A percentile compares a stretch with the other conserved stretches of the same genome.
Evolutionary conservation across 2,329 filamentous ascomycete genomes (phyloP).

Genomic region (Claviceps sp.): DNA sequence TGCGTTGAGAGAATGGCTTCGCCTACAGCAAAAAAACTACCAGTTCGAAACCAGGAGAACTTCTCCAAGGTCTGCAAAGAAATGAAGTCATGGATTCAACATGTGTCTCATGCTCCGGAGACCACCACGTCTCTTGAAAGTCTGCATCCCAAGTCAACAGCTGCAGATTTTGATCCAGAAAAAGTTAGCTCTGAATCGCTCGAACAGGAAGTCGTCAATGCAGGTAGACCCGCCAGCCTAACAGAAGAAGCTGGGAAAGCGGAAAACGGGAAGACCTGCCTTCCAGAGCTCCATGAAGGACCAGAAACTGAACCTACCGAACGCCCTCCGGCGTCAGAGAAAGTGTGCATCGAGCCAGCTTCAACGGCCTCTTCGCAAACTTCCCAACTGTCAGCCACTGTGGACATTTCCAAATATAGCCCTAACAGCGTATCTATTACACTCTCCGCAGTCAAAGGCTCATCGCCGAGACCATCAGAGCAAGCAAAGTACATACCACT

Average conservation of each 20-base stretch:
- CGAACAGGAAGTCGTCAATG: not conserved
- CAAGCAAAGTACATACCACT: not conserved
- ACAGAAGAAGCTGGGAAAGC: not conserved
- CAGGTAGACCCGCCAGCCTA: not conserved
- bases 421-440: not conserved
- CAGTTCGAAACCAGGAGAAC: not conserved
- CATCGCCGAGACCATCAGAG: not conserved
- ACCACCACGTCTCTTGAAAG: not conserved
- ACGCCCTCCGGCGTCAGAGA: not conserved
- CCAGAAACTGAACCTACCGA: not conserved
- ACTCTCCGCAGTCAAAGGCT: not conserved
- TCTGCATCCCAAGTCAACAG: not conserved
- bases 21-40: not conserved
- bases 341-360: not conserved
- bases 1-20: not conserved
- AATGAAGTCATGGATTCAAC: slow-evolving; percentile 3
- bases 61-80: slow-evolving; percentile 3
- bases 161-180: not conserved
- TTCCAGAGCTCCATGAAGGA: not conserved
- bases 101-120: not conserved
- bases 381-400: not conserved
- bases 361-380: not conserved
- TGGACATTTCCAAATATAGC: not conserved
- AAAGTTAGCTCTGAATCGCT: not conserved
- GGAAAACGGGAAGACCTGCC: no score